phyloP scores from a whole-genome alignment of 2,329 filamentous ascomycete genomes.

The Pyricularia grisea region DNA sequence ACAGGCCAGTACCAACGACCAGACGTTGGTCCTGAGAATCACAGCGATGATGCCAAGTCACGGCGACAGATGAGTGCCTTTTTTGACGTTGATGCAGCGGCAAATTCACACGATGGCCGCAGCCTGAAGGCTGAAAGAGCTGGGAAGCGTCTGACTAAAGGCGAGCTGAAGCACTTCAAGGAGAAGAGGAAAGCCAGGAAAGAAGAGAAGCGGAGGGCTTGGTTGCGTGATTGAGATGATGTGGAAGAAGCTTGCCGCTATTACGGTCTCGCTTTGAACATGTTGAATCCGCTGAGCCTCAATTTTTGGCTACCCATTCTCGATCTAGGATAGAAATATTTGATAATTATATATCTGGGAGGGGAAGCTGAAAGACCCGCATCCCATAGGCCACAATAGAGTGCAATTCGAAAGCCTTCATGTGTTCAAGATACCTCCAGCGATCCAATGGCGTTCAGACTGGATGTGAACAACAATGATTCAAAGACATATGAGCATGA shows the following conservation, averaged over 20 bases:
- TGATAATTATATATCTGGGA: neutral
- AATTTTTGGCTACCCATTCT: neutral
- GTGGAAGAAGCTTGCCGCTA: slow-evolving; percentile 2
- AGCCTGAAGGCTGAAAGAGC: slow-evolving; percentile 87
- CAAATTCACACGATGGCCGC: slow-evolving; percentile 80
- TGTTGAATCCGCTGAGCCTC: slow-evolving; percentile 2
- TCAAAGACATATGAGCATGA: no score
- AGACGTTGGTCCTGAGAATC: slow-evolving; percentile 60
- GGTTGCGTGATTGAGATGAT: slow-evolving; percentile 67
- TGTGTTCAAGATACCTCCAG: no score
- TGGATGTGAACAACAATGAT: no score
- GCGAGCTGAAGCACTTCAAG: slow-evolving; percentile 84
- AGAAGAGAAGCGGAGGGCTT: slow-evolving; percentile 88
- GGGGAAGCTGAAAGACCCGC: neutral
- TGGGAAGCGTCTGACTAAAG: slow-evolving; percentile 73
- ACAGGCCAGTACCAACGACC: slow-evolving; percentile 72
- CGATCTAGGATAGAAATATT: neutral
- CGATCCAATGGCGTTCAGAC: no score
- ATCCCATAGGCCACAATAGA: neutral
- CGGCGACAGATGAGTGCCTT: slow-evolving; percentile 84
- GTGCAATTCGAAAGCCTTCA: no score
- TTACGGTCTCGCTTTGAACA: slow-evolving; percentile 6
- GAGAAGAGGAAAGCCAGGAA: slow-evolving; percentile 84
- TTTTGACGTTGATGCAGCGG: slow-evolving; percentile 92
- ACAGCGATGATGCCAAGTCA: slow-evolving; percentile 82